Evolutionary conservation across 345 rosid genomes (phyloP), one percentile per base, ranked within the genome.

Genomic region (Streptanthus diversifolius): DNA sequence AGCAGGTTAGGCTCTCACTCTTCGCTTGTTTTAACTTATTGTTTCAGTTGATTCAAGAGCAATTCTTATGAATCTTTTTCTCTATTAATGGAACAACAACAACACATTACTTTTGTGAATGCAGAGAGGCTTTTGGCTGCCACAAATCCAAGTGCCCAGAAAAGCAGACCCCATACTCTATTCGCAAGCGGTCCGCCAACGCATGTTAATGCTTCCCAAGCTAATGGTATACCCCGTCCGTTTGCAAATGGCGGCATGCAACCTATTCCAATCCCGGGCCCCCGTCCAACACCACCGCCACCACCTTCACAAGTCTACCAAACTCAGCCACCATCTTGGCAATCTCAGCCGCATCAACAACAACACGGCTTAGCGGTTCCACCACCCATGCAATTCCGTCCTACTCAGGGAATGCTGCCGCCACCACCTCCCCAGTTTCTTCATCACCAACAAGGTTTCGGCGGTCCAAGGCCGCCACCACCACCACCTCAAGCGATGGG

Each of bases 101-200:
- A 53, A n/a, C 33, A n/a, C 33, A 13, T 43, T 73, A 47, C 35
- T 32, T 25, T 54, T 53, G 43, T 68, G 58, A 29, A 60, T 10
- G 55, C 87, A 91, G 97, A 95, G 87, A 91, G 99, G 83, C 91
- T 95, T 76, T 79, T 95, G 86, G 99, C 98, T 44, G 90, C 97
- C 35, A 90, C 92, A 77, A 95, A 95, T 79, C 98, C 98, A 25
- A 67, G 72, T 82, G 6, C 90, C 53, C 27, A 48, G 53, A 19
- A 48, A 48, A 48, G 27, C 84, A 86, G 97, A 75, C 98, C 99
- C 0, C 99, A 90, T 77, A 95, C 96, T 1, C 60, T 92, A 56
- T 95, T 92, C 63, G 97, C 99, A 2, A 87, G 88, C 15, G 98
- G 96, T 12, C 98, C 99, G 8, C 98, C 97, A 52, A 77, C 84